Evolutionary conservation across 139 green algal genomes (phyloP).

Genomic region (Tetratostichococcus sp.): DNA sequence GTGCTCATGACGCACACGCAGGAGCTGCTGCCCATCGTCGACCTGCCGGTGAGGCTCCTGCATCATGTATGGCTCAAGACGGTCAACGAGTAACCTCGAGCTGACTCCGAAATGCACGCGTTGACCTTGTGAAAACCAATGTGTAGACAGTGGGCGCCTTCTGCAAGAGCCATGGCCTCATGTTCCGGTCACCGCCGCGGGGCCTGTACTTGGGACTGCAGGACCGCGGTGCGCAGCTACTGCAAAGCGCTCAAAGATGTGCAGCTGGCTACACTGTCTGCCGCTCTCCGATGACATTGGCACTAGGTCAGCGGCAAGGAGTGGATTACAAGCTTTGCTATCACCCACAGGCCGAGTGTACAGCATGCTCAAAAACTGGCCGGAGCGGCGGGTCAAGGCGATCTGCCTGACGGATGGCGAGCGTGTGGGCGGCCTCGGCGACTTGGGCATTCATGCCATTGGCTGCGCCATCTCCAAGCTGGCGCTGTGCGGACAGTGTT

Average conservation of each 20-base stretch:
- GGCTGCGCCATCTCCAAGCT: conserved; percentile 58
- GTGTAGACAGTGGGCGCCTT: conserved; percentile 49
- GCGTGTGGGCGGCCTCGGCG: conserved; percentile 58
- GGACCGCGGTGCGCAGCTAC: conserved; percentile 50
- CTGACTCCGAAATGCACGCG: too few species aligned
- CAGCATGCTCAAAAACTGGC: conserved; percentile 89
- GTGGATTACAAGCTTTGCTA: neutral
- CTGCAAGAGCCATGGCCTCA: conserved; percentile 62
- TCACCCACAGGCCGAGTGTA: conserved; percentile 30
- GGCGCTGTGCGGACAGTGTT: too few species aligned
- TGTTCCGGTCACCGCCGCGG: conserved; percentile 65
- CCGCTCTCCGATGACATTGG: too few species aligned
- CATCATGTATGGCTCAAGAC: too few species aligned
- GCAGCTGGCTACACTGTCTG: too few species aligned
- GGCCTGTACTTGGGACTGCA: conserved; percentile 79
- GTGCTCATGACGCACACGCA: conserved; percentile 79
- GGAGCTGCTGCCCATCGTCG: conserved; percentile 79
- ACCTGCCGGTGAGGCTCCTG: conserved; percentile 28
- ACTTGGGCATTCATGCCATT: conserved; percentile 76
- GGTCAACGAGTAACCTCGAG: too few species aligned
- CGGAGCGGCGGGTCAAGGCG: conserved; percentile 74
- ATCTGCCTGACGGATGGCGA: conserved; percentile 82
- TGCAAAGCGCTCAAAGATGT: neutral
- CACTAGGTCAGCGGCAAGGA: too few species aligned
- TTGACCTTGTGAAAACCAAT: too few species aligned